A percentile compares a stretch with the other conserved stretches of the same genome.
Conservation (phyloP, 2,329 filamentous ascomycete genomes). For the Fusarium chlamydosporum region DNA sequence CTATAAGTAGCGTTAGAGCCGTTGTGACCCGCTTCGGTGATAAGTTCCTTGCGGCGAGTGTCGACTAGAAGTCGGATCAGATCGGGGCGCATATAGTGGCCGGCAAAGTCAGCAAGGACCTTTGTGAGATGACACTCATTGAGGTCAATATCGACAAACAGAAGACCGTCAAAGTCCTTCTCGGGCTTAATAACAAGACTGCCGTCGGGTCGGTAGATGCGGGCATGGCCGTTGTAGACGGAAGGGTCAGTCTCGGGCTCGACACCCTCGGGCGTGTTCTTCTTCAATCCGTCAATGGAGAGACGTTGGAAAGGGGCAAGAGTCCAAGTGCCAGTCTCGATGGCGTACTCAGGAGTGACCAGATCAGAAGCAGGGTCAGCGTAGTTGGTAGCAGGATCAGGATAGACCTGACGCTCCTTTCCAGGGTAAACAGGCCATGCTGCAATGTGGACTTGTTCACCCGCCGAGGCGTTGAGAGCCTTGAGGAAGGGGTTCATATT, state of each 20-base stretch:
- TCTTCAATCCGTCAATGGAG: constrained; percentile 45
- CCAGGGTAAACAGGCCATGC: constrained; percentile 51
- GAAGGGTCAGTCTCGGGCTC: constrained; percentile 48
- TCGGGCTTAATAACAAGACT: constrained; percentile 47
- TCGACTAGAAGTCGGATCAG: constrained; percentile 56
- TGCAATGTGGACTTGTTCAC: constrained; percentile 52
- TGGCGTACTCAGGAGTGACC: constrained; percentile 49
- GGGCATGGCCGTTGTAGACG: constrained; percentile 46
- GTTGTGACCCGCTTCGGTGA: constrained; percentile 36
- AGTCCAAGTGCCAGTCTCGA: constrained; percentile 49
- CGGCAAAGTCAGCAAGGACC: constrained; percentile 54
- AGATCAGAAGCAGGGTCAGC: constrained; percentile 47
- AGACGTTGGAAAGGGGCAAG: constrained; percentile 48
- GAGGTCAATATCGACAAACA: constrained; percentile 67
- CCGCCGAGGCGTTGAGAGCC: constrained; percentile 47
- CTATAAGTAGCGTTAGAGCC: constrained; percentile 30
- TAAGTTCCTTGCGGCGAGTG: constrained; percentile 45
- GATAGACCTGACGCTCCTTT: constrained; percentile 40
- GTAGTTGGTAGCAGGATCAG: constrained; percentile 49
- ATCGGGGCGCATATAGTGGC: constrained; percentile 58
- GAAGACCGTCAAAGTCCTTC: constrained; percentile 60
- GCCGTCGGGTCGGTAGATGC: constrained; percentile 49
- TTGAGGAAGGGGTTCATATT: constrained; percentile 58
- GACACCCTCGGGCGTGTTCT: constrained; percentile 48
- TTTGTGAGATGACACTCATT: constrained; percentile 51